Base-by-base conservation (phyloP, 345 rosid species). In the Brassica napus region DNA sequence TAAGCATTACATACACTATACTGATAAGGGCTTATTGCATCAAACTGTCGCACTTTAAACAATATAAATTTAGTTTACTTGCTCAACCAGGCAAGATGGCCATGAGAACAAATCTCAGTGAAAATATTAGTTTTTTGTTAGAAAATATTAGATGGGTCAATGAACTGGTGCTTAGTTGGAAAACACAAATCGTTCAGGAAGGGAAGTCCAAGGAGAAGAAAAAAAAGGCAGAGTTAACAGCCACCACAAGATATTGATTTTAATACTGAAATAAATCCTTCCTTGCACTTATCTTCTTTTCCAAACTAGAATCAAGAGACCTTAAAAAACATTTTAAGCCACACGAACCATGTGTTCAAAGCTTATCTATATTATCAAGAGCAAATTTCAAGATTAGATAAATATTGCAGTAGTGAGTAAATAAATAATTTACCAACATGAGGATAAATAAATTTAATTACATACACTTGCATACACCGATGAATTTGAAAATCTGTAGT, bases 231-330 rank as follows among this genome's bases (percentile, higher is more conserved):
- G 52, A 85, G 55, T 68, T 73, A 42, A 32, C 39, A 49, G 39
- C 75, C 35, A 75, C 91, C 87, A 84, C 92, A 76, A 42, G 77
- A 73, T 71, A 69, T 75, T 42, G 49, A 42, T 42, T 75, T 31
- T 74, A 44, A 71, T 55, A 73, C 26, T 65, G 63, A 78, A 79
- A 79, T 39, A 30, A 71, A 65, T 68, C 74, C 11, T 63, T 68
- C 74, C 11, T 63, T 60, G 12, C 71, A 67, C 86, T 89, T 87
- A 88, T 88, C 87, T 79, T 84, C 86, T 74, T 44, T 73, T 88
- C 64, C 82, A 67, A 65, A 77, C 15, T 77, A 68, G 76, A 47
- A 72, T 87, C 88, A 79, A 74, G 79, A 82, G 70, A 68, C 52
- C 73, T 42, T 28, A 21, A 47, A 75, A 58, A 21, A 5, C 55